phyloP scores from a whole-genome alignment of 768 basidiomycete species.

The Hirschioporus abietinus region DNA sequence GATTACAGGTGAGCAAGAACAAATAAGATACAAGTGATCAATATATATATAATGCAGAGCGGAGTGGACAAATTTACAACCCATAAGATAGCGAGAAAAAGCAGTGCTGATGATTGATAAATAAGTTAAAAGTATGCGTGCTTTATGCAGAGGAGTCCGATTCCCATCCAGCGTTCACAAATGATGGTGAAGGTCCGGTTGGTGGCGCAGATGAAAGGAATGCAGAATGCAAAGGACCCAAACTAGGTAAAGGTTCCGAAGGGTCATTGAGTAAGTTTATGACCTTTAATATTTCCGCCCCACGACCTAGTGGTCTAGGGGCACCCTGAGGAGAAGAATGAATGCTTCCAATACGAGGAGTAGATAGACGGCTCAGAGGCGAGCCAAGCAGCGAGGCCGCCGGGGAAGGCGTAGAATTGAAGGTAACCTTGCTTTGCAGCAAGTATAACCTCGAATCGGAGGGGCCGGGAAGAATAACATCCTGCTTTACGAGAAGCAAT shows the following conservation, averaged over 20 bases:
- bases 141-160: neutral
- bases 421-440: neutral
- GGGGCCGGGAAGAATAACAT: neutral
- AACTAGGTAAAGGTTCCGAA: neutral
- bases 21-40: neutral
- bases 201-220: neutral
- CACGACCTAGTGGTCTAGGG: neutral
- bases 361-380: constrained; percentile 2
- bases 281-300: neutral
- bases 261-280: neutral
- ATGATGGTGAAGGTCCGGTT: neutral
- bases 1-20: neutral
- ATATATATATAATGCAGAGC: neutral
- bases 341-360: neutral
- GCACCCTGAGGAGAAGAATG: neutral
- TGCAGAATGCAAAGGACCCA: neutral
- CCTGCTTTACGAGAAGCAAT: neutral
- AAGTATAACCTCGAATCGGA: neutral
- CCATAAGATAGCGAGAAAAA: neutral
- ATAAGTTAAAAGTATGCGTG: neutral
- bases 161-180: neutral
- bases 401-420: constrained; percentile 3
- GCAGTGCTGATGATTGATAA: neutral
- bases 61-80: neutral
- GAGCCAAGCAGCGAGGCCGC: constrained; percentile 3